Percentiles rank a stretch among this genome's conserved stretches.
Conservation (phyloP, 2,329 filamentous ascomycete genomes). For the Penicillium digitatum region DNA sequence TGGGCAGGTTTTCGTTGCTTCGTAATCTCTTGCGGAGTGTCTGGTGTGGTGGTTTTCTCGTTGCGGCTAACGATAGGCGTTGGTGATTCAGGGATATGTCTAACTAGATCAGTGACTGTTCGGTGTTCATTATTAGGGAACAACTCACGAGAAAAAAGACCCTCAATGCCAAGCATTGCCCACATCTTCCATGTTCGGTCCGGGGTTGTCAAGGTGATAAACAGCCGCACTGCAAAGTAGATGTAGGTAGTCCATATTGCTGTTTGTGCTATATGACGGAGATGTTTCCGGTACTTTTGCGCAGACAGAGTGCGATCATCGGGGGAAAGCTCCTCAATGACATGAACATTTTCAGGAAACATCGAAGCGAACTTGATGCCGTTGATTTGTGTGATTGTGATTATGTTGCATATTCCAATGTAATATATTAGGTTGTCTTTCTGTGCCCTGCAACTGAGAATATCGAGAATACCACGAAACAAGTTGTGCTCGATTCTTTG, state of each 20-base stretch:
- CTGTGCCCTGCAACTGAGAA: background rate
- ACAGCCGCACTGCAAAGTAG: constrained; percentile 22
- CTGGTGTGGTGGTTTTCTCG: constrained; percentile 3
- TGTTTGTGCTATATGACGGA: constrained; percentile 15
- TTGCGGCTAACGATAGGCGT: constrained; percentile 21
- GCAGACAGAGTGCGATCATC: constrained; percentile 14
- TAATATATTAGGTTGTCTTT: background rate
- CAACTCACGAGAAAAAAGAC: constrained; percentile 24
- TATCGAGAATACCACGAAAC: background rate
- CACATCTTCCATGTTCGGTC: constrained; percentile 25
- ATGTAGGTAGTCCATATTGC: constrained; percentile 19
- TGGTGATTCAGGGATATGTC: constrained; percentile 25
- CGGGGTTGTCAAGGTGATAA: constrained; percentile 6
- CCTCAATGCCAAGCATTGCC: constrained; percentile 27
- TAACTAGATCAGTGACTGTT: background rate
- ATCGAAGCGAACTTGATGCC: constrained; percentile 9
- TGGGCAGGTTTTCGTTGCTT: constrained; percentile 46
- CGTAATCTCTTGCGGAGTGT: constrained; percentile 21
- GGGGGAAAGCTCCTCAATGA: constrained; percentile 23
- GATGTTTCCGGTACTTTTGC: constrained; percentile 15
- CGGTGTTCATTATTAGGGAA: background rate
- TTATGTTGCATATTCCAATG: constrained; percentile 4
- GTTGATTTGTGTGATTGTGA: background rate
- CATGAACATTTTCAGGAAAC: constrained; percentile 7
- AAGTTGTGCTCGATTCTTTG: background rate